phyloP scores from a whole-genome alignment of 306 rosid genomes.

The Cucurbita maxima region DNA sequence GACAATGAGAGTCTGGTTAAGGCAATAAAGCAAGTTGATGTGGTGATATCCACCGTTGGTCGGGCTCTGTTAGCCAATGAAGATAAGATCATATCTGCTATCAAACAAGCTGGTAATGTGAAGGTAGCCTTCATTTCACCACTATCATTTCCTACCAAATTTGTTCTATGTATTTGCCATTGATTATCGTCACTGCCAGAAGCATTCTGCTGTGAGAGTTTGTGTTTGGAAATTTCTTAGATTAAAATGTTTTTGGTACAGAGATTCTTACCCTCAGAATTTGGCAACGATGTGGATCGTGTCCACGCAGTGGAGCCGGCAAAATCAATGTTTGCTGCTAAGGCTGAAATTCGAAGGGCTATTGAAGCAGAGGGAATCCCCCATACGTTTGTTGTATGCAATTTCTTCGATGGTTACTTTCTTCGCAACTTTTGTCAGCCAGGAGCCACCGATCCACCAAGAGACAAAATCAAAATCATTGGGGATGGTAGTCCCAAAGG shows the following conservation, averaged over 20 bases:
- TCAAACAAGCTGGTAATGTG: slow-evolving; percentile 27
- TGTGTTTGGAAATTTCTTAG: not conserved
- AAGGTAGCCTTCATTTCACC: slow-evolving; percentile 14
- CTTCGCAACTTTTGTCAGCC: slow-evolving; percentile 19
- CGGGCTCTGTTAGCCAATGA: slow-evolving; percentile 15
- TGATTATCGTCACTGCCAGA: not conserved
- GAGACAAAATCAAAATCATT: slow-evolving; percentile 21
- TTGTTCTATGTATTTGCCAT: not conserved
- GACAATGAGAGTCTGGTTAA: slow-evolving; percentile 17
- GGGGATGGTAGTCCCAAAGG: slow-evolving; percentile 36
- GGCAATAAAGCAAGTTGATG: slow-evolving; percentile 30
- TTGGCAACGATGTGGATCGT: slow-evolving; percentile 31
- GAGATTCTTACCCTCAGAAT: slow-evolving; percentile 34
- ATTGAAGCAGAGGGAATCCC: slow-evolving; percentile 32
- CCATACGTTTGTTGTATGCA: slow-evolving; percentile 19
- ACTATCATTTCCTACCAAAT: not conserved
- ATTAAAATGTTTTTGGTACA: not conserved
- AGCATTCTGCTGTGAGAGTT: not conserved
- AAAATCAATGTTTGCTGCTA: slow-evolving; percentile 14
- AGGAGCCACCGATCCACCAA: slow-evolving; percentile 23
- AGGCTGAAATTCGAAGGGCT: slow-evolving; percentile 15
- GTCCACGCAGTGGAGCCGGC: slow-evolving; percentile 31
- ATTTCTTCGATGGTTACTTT: slow-evolving; percentile 24
- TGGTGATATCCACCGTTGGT: slow-evolving; percentile 24
- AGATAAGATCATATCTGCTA: slow-evolving; percentile 20